Evolutionary conservation across 495 filamentous ascomycete genomes (phyloP), one percentile per base, ranked within the genome.

Genomic region (Penicillium macrosclerotiorum): DNA sequence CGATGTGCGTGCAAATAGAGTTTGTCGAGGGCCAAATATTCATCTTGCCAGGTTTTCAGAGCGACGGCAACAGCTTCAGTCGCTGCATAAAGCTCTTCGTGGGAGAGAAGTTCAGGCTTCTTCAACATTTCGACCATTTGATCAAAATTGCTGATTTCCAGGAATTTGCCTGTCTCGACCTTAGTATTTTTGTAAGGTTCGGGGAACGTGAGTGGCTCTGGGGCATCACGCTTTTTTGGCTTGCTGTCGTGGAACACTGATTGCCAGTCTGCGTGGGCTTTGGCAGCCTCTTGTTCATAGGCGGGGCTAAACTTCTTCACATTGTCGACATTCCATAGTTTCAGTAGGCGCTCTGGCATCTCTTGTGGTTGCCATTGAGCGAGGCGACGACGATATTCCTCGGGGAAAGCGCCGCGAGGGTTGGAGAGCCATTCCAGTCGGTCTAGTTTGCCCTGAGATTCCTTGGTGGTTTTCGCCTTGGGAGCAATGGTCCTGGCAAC

Each of bases 21-120:
- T 41, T 76, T 75, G 43, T 82, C 75, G 4, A 90, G 73, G 12
- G 71, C 71, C 9, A 80, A 55, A 53, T 75, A 87, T 52, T 90
- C 82, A 13, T 81, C 70, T 58, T 90, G 83, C 70, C 81, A 83
- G 4, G 66, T 64, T 30, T 69, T 65, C 41, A 91, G 51, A 3
- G 75, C 73, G 34, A 70, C 58, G 9, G 73, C 75, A 2, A 74
- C 72, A 37, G 79, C 77, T 23, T 76, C 69, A 3, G 80, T 68
- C 11, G 75, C 65, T 4, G 61, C 58, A 41, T 82, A 80, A 0
- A 88, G 72, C 33, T 76, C 75, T 16, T 75, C 74, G 0, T 62
- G 49, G 1, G 68, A 45, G 35, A 65, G 62, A 17, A 38, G 37
- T 31, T 72, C 65, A 0, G 65, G 62, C 24, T 71, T 64, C 16